phyloP scores from a whole-genome alignment of 2,329 filamentous ascomycete species.

The Botrytis fabae region DNA sequence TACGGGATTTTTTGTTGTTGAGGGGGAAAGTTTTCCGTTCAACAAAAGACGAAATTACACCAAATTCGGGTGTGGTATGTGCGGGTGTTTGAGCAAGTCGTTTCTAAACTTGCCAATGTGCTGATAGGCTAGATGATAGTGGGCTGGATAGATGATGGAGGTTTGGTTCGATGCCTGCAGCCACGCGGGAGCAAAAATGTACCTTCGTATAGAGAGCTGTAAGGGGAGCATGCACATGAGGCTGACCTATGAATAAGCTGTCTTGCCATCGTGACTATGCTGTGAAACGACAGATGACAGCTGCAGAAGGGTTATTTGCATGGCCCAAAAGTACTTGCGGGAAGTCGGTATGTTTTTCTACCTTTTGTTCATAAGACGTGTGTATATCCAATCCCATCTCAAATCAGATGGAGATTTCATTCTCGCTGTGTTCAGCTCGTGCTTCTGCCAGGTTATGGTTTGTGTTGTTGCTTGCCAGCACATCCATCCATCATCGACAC shows the following conservation, averaged over 20 bases:
- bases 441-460: conserved; percentile 17
- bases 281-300: conserved; percentile 24
- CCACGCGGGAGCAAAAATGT: conserved; percentile 24
- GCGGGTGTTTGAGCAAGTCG: conserved; percentile 9
- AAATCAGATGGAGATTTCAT: conserved; percentile 14
- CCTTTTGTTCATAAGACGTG: conserved; percentile 21
- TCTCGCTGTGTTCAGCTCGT: conserved; percentile 24
- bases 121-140: not conserved
- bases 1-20: not conserved
- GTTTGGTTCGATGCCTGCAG: conserved; percentile 22
- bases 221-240: conserved; percentile 23
- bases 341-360: conserved; percentile 8
- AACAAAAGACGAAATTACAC: conserved; percentile 17
- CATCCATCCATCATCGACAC: conserved; percentile 21
- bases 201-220: conserved; percentile 23
- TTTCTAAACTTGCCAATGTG: conserved; percentile 3
- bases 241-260: conserved; percentile 25
- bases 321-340: conserved; percentile 13
- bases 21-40: not conserved
- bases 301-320: conserved; percentile 24
- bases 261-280: conserved; percentile 25
- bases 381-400: conserved; percentile 21
- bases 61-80: conserved; percentile 17
- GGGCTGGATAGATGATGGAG: conserved; percentile 18
- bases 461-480: conserved; percentile 24